Base-by-base conservation (phyloP, 176 grass and related monocot genomes). In the Eremochloa ophiuroides region DNA sequence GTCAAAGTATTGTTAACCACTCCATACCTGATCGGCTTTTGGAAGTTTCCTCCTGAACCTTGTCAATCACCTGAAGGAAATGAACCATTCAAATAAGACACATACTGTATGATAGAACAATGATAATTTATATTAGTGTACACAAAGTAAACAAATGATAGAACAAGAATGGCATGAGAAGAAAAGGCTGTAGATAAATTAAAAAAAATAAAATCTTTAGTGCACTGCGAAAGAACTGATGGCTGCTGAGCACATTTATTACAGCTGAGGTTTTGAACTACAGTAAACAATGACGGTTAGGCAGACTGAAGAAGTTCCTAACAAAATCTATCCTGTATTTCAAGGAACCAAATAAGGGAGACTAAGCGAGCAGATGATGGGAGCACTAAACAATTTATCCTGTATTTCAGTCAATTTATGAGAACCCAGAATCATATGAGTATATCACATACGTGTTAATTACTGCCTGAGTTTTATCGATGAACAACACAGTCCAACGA, bases 1-100 rank as follows among this genome's bases (percentile, higher is more conserved):
- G 4, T 29, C 6, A 51, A 78, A 72, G 28, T 38, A 27, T 18
- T 53, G 4, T 60, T 26, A 59, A 40, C 40, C 30, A 31, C 8
- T 80, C 10, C 72, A 81, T 84, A 99, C 97, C 97, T 91, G 88
- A 73, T 80, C 97, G 91, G 34, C 84, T 99, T 77, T 93, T 99
- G 29, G 91, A 88, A 77, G 93, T 99, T 88, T 99, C 96, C 85
- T 99, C 97, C 88, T 99, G 97, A 77, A 99, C 97, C 66, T 99
- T 99, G 80, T 99, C 97, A 63, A 99, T 99, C 26, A 99, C 97
- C 97, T 99, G 70, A 14, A 72, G 15, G 3, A 79, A 63, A 30
- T 14, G 42, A 78, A 71, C 8, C 41, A 84, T 78, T 64, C 51
- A 60, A 28, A 73, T 42, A 87, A 59, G 17, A 62, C 20, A 22